These are phyloP conservation scores for Vachellia pachyceras DNA, from an alignment of 306 rosid genomes.

Conservation along the genomic window DNA sequence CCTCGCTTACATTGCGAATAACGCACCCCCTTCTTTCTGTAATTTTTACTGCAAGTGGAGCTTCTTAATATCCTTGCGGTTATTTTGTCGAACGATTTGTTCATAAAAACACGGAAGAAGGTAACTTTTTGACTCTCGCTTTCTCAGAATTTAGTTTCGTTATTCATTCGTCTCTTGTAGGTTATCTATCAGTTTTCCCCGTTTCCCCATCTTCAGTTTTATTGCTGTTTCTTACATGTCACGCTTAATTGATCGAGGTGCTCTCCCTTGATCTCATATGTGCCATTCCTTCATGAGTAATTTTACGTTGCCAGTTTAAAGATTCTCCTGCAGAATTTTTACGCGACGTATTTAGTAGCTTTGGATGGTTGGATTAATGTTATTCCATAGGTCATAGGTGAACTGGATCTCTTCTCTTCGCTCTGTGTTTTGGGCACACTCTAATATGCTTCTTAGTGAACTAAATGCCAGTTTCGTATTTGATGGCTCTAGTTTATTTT, in stretches of 20 bases:
- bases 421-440: slow-evolving; percentile 3
- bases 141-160: not conserved
- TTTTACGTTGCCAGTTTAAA: not conserved
- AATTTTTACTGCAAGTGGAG: not conserved
- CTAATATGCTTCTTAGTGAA: not conserved
- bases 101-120: not conserved
- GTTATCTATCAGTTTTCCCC: not conserved
- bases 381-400: not conserved
- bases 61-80: not conserved
- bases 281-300: not conserved
- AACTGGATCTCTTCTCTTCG: not conserved
- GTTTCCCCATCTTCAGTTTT: not conserved
- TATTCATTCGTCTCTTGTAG: not conserved
- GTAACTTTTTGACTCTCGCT: not conserved
- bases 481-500: not conserved
- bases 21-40: not conserved
- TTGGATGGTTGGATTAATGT: not conserved
- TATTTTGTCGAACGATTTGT: not conserved
- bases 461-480: not conserved
- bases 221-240: too few species aligned
- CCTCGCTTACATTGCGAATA: not conserved
- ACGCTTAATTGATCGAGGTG: not conserved
- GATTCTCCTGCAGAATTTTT: not conserved
- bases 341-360: not conserved
- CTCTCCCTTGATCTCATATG: not conserved